phyloP scores from a whole-genome alignment of 305 asterid species.

The Rubia peregrina region DNA sequence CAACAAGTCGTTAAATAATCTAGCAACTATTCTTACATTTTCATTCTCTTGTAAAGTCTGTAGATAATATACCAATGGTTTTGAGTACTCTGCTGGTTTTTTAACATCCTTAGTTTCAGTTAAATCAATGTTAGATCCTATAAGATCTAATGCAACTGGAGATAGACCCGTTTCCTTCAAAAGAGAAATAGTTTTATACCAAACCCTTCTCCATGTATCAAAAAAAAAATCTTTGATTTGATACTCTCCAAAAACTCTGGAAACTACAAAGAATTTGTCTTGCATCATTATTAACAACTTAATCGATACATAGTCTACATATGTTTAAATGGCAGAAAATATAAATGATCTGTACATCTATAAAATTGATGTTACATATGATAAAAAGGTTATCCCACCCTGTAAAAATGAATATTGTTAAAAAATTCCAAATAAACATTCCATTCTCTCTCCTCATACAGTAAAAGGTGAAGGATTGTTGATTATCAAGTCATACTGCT shows the following conservation, averaged over 20 bases:
- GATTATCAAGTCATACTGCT: background rate
- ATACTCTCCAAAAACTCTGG: slow-evolving; percentile 74
- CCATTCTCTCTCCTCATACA: background rate
- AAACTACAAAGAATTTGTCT: slow-evolving; percentile 33
- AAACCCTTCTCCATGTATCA: slow-evolving; percentile 96
- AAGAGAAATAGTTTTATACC: slow-evolving; percentile 83
- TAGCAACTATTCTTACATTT: slow-evolving; percentile 32
- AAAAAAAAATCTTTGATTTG: slow-evolving; percentile 69
- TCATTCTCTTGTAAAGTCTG: slow-evolving; percentile 65
- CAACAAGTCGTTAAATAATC: background rate
- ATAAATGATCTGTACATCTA: background rate
- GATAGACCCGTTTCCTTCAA: slow-evolving; percentile 77
- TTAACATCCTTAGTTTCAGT: slow-evolving; percentile 55
- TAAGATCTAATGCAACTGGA: slow-evolving; percentile 75
- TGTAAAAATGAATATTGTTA: background rate
- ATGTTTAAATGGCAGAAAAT: background rate
- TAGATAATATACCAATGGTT: slow-evolving; percentile 70
- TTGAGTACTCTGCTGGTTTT: slow-evolving; percentile 60
- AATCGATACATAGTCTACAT: background rate
- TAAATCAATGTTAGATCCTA: slow-evolving; percentile 77
- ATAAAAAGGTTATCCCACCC: background rate
- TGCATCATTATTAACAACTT: background rate
- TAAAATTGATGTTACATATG: background rate
- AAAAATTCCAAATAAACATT: background rate
- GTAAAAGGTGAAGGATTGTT: background rate